Evolutionary conservation across 1,284 basidiomycete species (phyloP).

Genomic region (Schizopora paradoxa): DNA sequence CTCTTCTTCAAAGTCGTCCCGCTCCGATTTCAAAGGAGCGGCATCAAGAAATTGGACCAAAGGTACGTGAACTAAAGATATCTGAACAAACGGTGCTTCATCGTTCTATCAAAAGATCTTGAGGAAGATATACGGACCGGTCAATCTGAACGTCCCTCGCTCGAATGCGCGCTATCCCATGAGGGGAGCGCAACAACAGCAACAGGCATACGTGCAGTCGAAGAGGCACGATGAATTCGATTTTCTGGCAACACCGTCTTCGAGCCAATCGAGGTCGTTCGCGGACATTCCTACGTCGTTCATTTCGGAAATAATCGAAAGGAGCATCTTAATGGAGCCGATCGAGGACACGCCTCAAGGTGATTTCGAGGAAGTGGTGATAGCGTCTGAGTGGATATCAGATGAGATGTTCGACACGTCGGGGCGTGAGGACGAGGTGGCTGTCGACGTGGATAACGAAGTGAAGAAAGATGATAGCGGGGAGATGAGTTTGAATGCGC

Average conservation of each 20-base stretch:
- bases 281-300: constrained; percentile 6
- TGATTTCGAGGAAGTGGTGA: constrained; percentile 3
- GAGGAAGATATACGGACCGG: constrained; percentile 29
- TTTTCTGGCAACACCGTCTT: constrained; percentile 8
- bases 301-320: constrained; percentile 5
- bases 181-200: background rate
- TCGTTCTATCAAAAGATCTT: constrained; percentile 25
- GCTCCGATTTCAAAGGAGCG: constrained; percentile 44
- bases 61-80: constrained; percentile 36
- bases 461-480: constrained; percentile 2
- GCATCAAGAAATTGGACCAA: constrained; percentile 46
- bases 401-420: background rate
- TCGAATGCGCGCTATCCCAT: constrained; percentile 9
- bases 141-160: constrained; percentile 20
- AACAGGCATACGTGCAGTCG: background rate
- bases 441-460: background rate
- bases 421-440: constrained; percentile 3
- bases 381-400: constrained; percentile 7
- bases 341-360: constrained; percentile 11
- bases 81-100: background rate
- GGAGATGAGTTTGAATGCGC: too few species aligned
- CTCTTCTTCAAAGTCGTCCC: constrained; percentile 34
- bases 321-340: constrained; percentile 8
- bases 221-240: constrained; percentile 12
- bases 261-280: background rate